Percentiles rank a stretch among this genome's conserved stretches.
Evolutionary conservation across 129 eudicot genomes (phyloP).

Genomic region (Pittosporum tobira): DNA sequence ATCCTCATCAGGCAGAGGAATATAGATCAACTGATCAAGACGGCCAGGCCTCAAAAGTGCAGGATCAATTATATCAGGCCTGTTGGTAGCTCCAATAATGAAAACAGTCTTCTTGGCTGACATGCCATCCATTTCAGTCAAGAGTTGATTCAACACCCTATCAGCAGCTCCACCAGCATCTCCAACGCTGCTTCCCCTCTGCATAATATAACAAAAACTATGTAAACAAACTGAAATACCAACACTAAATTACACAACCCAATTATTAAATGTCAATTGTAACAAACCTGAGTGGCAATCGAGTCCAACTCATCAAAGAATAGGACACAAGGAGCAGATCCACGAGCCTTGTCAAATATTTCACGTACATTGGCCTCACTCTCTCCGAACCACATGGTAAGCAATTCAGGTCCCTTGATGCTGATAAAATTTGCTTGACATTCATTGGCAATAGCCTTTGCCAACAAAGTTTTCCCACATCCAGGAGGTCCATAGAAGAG

Average conservation of each 20-base stretch:
- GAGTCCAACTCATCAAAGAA: constrained; percentile 94
- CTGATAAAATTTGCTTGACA: constrained; percentile 95
- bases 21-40: constrained; percentile 87
- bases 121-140: constrained; percentile 99
- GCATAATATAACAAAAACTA: constrained; percentile 11
- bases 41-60: constrained; percentile 97
- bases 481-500: constrained; percentile 98
- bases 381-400: constrained; percentile 99
- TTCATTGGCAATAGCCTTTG: constrained; percentile 96
- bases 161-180: constrained; percentile 99
- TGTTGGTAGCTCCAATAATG: constrained; percentile 91
- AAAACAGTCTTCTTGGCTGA: constrained; percentile 90
- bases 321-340: constrained; percentile 91
- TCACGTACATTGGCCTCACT: constrained; percentile 96
- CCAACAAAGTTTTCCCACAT: constrained; percentile 89
- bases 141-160: constrained; percentile 77
- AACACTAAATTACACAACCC: background rate
- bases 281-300: constrained; percentile 84
- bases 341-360: constrained; percentile 93
- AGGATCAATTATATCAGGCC: constrained; percentile 93
- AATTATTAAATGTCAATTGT: background rate
- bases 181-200: constrained; percentile 91
- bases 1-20: constrained; percentile 93
- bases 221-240: background rate
- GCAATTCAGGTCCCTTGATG: constrained; percentile 86